Evolutionary conservation across 2,329 filamentous ascomycete genomes (phyloP).

Genomic region (Microsporum canis): DNA sequence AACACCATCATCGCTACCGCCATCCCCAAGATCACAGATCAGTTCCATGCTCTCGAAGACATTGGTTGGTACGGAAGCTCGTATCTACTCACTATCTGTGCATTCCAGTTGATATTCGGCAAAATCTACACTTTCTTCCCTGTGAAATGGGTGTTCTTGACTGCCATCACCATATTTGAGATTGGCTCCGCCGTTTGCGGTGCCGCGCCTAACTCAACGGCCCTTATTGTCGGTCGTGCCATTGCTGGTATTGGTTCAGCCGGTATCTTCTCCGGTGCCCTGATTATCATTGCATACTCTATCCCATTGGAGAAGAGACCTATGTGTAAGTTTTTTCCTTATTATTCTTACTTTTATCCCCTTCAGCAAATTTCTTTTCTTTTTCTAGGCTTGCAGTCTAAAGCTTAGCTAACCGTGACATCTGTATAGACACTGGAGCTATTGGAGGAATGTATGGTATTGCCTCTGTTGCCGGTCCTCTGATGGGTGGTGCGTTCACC

Average conservation of each 20-base stretch:
- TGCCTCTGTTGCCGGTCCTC: slow-evolving; percentile 12
- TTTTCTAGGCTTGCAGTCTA: slow-evolving; percentile 18
- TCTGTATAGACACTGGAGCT: slow-evolving; percentile 9
- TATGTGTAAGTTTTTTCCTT: slow-evolving; percentile 21
- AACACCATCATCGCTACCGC: slow-evolving; percentile 38
- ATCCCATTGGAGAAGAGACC: slow-evolving; percentile 13
- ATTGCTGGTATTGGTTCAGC: slow-evolving; percentile 31
- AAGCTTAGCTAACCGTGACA: not conserved
- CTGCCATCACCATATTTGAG: slow-evolving; percentile 32
- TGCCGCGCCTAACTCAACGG: slow-evolving; percentile 27
- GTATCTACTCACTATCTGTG: slow-evolving; percentile 34
- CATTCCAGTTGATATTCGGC: slow-evolving; percentile 34
- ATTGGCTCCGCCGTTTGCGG: slow-evolving; percentile 32
- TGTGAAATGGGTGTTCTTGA: slow-evolving; percentile 34
- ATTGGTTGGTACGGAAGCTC: slow-evolving; percentile 40
- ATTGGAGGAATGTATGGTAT: slow-evolving; percentile 15
- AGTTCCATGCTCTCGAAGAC: slow-evolving; percentile 37
- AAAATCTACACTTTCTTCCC: slow-evolving; percentile 35
- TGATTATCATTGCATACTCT: slow-evolving; percentile 17
- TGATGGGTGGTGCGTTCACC: slow-evolving; percentile 35
- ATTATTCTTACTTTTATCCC: slow-evolving; percentile 17
- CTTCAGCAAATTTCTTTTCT: slow-evolving; percentile 21
- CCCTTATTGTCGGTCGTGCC: slow-evolving; percentile 33
- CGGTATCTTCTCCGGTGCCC: slow-evolving; percentile 31
- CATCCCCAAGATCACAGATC: slow-evolving; percentile 38